phyloP scores from a whole-genome alignment of 768 basidiomycete genomes.

The Phlebiopsis flavidoalba region DNA sequence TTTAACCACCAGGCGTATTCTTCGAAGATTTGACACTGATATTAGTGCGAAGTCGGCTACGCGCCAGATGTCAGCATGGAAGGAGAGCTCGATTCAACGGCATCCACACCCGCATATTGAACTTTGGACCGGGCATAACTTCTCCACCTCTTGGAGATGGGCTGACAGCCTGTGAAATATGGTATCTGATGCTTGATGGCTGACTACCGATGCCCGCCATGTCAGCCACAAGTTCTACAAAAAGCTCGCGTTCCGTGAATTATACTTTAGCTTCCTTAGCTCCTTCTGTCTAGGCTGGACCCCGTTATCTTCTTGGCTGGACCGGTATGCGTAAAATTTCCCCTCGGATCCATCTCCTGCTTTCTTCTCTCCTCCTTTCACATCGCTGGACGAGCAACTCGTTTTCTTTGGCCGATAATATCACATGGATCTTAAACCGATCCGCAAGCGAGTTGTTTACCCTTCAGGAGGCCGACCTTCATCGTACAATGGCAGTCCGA shows the following conservation, averaged over 20 bases:
- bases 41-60: background rate
- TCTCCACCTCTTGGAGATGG: no score
- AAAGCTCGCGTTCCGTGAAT: background rate
- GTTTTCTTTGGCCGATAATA: background rate
- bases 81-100: slow-evolving; percentile 8
- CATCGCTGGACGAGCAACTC: background rate
- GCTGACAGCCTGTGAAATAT: no score
- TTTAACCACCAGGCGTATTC: background rate
- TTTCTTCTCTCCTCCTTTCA: background rate
- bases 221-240: background rate
- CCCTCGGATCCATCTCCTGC: background rate
- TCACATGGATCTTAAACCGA: slow-evolving; percentile 4
- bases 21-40: background rate
- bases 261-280: background rate
- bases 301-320: background rate
- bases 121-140: background rate
- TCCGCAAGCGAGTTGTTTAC: slow-evolving; percentile 7
- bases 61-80: background rate
- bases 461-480: slow-evolving; percentile 1
- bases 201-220: no score
- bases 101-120: slow-evolving; percentile 6
- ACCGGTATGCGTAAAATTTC: background rate
- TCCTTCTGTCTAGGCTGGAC: background rate
- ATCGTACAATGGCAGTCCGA: slow-evolving; percentile 6
- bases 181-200: no score